Conservation (phyloP, 2,329 filamentous ascomycete genomes). For the Fusarium concolor region DNA sequence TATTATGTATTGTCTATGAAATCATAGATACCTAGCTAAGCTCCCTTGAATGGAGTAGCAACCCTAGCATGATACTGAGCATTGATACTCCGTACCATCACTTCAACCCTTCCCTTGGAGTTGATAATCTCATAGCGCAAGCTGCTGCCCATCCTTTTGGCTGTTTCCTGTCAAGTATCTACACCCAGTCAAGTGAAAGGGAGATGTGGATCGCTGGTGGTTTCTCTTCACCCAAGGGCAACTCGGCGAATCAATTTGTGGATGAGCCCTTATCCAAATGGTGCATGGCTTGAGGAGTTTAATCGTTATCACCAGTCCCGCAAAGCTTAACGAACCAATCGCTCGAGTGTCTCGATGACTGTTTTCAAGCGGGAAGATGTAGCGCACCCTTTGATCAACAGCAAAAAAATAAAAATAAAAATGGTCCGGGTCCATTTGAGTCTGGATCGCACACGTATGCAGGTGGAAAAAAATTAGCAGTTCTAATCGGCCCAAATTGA, state of each 20-base stretch:
- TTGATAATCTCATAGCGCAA: neutral
- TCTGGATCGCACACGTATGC: constrained; percentile 41
- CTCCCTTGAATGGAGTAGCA: neutral
- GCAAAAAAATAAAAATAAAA: constrained; percentile 25
- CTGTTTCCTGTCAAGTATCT: no score
- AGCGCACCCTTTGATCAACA: constrained; percentile 17
- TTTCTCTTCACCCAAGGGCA: constrained; percentile 2
- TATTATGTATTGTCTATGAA: constrained; percentile 14
- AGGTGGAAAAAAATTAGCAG: constrained; percentile 11
- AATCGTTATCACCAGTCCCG: constrained; percentile 23
- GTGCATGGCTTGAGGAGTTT: neutral
- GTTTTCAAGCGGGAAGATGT: constrained; percentile 11
- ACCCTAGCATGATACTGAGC: neutral
- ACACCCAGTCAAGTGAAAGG: constrained; percentile 25
- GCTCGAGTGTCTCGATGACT: constrained; percentile 12
- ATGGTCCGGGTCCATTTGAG: constrained; percentile 28
- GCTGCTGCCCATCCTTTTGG: neutral
- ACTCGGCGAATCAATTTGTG: constrained; percentile 8
- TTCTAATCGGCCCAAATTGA: constrained; percentile 14
- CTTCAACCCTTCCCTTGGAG: neutral
- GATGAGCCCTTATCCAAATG: constrained; percentile 34
- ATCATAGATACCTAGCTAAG: no score
- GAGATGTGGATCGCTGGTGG: constrained; percentile 6
- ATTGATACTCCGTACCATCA: neutral
- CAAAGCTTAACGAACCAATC: constrained; percentile 34